Evolutionary conservation across 495 filamentous ascomycete genomes (phyloP), one percentile per base, ranked within the genome.

Genomic region (Hyaloscypha hepaticicola): DNA sequence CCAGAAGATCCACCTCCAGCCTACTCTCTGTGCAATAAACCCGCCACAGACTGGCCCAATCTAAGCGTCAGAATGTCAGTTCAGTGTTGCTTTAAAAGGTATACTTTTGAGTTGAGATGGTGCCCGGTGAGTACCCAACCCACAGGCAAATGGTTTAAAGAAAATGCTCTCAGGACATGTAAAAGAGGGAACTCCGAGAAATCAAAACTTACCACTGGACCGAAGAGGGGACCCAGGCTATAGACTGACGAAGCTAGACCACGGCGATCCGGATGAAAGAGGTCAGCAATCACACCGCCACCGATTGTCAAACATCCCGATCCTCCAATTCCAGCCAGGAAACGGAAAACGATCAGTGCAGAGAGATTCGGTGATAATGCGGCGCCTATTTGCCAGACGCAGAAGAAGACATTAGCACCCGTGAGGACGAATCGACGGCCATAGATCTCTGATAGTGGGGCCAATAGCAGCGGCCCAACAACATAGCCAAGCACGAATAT

Each of bases 361-460:
- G 66, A 66, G 28, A 91, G 78, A 49, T 81, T 85, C 0, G 85
- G 85, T 0, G 87, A 78, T 11, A 90, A 73, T 3, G 88, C 89
- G 67, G 88, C 89, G 1, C 87, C 88, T 29, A 91, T 87, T 62
- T 87, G 85, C 82, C 85, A 90, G 9, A 82, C 76, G 72, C 87
- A 79, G 66, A 90, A 96, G 64, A 90, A 86, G 6, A 83, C 56
- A 61, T 92, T 91, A 8, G 85, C 75, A 2, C 78, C 72, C 27
- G 85, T 84, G 25, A 92, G 75, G 12, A 92, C 81, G 6, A 80
- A 77, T 0, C 82, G 75, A 3, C 91, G 81, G 0, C 91, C 91
- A 64, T 90, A 92, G 19, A 92, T 86, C 72, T 95, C 90, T 12
- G 83, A 88, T 7, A 93, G 74, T 0, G 91, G 90, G 0, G 87